Evolutionary conservation across 1,284 basidiomycete species (phyloP).

Genomic region (Taiwanofungus camphoratus): DNA sequence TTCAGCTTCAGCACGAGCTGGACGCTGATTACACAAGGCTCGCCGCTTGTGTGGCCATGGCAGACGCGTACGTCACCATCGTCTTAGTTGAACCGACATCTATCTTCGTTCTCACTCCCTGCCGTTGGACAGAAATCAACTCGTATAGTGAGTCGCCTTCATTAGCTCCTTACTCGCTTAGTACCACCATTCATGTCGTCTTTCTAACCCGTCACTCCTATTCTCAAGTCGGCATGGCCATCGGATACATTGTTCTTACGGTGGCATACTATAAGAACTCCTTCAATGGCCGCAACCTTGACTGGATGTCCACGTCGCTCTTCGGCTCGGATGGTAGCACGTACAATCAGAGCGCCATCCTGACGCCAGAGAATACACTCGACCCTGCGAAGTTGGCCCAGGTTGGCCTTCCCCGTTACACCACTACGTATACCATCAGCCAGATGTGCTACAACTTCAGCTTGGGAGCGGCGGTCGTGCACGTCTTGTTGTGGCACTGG

Average conservation of each 20-base stretch:
- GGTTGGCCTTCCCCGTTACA: slow-evolving; percentile 42
- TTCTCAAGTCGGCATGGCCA: slow-evolving; percentile 46
- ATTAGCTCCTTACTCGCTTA: no score
- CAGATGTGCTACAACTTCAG: slow-evolving; percentile 46
- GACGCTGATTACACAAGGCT: slow-evolving; percentile 50
- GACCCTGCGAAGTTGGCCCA: slow-evolving; percentile 33
- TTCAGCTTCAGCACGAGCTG: slow-evolving; percentile 45
- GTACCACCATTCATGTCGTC: no score
- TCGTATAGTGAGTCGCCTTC: slow-evolving; percentile 34
- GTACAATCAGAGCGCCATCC: slow-evolving; percentile 43
- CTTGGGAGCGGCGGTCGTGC: slow-evolving; percentile 43
- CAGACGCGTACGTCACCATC: slow-evolving; percentile 37
- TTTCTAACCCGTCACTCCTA: no score
- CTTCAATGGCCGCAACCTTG: slow-evolving; percentile 41
- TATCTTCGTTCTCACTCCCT: neutral
- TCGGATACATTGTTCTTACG: slow-evolving; percentile 43
- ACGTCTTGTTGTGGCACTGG: slow-evolving; percentile 49
- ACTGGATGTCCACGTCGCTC: slow-evolving; percentile 45
- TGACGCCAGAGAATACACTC: slow-evolving; percentile 37
- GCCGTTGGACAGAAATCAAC: slow-evolving; percentile 29
- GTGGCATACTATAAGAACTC: slow-evolving; percentile 43
- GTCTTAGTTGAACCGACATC: neutral
- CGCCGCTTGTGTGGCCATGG: slow-evolving; percentile 44
- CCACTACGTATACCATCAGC: slow-evolving; percentile 45
- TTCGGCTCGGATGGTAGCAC: slow-evolving; percentile 35